Evolutionary conservation across 805 yeast species (phyloP).

Genomic region (Ascoidea tarda): DNA sequence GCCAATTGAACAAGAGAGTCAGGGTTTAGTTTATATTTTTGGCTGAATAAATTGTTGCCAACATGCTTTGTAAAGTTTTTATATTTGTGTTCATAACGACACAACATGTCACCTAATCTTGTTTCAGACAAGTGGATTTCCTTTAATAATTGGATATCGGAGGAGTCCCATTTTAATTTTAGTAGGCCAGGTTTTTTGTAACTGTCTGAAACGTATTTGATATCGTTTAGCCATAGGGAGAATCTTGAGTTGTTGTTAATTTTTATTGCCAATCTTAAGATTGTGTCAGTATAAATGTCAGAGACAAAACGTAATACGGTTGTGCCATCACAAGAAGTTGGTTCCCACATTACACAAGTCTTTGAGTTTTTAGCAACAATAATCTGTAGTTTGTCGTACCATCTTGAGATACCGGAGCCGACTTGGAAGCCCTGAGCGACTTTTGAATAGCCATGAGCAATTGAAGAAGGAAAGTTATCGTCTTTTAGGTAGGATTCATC

Average conservation of each 20-base stretch:
- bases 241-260: slow-evolving; percentile 40
- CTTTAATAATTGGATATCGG: slow-evolving; percentile 3
- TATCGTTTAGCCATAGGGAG: slow-evolving; percentile 15
- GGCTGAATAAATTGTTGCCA: slow-evolving; percentile 63
- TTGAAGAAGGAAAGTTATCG: slow-evolving; percentile 18
- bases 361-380: slow-evolving; percentile 75
- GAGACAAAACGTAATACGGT: slow-evolving; percentile 79
- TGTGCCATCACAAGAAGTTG: slow-evolving; percentile 88
- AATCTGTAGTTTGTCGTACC: slow-evolving; percentile 86
- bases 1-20: slow-evolving; percentile 88
- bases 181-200: slow-evolving; percentile 9
- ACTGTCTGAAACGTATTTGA: too few species aligned
- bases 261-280: slow-evolving; percentile 65
- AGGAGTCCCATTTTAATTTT: slow-evolving; percentile 20
- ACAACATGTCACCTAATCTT: slow-evolving; percentile 69
- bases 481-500: slow-evolving; percentile 27
- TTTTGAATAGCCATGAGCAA: slow-evolving; percentile 69
- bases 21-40: slow-evolving; percentile 69
- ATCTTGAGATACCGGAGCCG: slow-evolving; percentile 86
- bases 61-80: slow-evolving; percentile 50
- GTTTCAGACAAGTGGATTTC: slow-evolving; percentile 74
- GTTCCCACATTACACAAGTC: slow-evolving; percentile 85
- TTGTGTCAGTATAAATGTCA: slow-evolving; percentile 83
- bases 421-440: slow-evolving; percentile 76
- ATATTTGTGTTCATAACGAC: slow-evolving; percentile 67